A percentile compares a stretch with the other conserved stretches of the same genome.
phyloP scores from a whole-genome alignment of 1,284 basidiomycete species.

The Trichosporon sp. region DNA sequence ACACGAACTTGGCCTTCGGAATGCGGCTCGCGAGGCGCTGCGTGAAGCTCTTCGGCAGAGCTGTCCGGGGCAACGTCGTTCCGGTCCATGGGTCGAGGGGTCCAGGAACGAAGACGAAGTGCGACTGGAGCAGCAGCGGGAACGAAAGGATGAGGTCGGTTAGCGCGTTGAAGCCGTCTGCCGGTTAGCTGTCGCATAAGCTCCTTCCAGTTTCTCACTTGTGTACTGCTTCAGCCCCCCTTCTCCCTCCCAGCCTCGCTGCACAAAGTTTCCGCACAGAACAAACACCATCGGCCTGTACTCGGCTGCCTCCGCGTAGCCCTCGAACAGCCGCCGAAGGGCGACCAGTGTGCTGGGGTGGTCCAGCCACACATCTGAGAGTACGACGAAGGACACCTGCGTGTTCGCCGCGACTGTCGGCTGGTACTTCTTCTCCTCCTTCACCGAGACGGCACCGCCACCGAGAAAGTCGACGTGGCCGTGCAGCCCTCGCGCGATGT shows the following conservation, averaged over 20 bases:
- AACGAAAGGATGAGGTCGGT: slow-evolving; percentile 79
- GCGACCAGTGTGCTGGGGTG: slow-evolving; percentile 74
- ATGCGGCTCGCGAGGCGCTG: slow-evolving; percentile 65
- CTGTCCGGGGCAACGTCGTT: slow-evolving; percentile 72
- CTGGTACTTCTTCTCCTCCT: slow-evolving; percentile 72
- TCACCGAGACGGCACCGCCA: slow-evolving; percentile 77
- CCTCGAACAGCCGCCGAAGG: slow-evolving; percentile 79
- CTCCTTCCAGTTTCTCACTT: slow-evolving; percentile 54
- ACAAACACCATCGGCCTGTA: slow-evolving; percentile 83
- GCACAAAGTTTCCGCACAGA: slow-evolving; percentile 92
- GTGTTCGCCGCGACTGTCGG: slow-evolving; percentile 46
- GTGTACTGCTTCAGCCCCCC: slow-evolving; percentile 77
- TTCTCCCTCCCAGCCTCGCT: slow-evolving; percentile 71
- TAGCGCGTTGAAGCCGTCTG: slow-evolving; percentile 79
- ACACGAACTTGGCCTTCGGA: slow-evolving; percentile 73
- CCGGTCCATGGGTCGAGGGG: slow-evolving; percentile 78
- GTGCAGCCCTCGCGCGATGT: slow-evolving; percentile 75
- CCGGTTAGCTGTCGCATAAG: neutral
- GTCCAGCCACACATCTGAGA: slow-evolving; percentile 79
- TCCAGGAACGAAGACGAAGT: slow-evolving; percentile 92
- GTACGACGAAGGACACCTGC: slow-evolving; percentile 83
- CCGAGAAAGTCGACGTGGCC: slow-evolving; percentile 95
- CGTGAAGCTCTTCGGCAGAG: slow-evolving; percentile 69
- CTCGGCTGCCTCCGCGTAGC: slow-evolving; percentile 76
- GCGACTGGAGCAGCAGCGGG: slow-evolving; percentile 71